Conservation (phyloP, 1,284 basidiomycete species). For the Coniophora puteana region DNA sequence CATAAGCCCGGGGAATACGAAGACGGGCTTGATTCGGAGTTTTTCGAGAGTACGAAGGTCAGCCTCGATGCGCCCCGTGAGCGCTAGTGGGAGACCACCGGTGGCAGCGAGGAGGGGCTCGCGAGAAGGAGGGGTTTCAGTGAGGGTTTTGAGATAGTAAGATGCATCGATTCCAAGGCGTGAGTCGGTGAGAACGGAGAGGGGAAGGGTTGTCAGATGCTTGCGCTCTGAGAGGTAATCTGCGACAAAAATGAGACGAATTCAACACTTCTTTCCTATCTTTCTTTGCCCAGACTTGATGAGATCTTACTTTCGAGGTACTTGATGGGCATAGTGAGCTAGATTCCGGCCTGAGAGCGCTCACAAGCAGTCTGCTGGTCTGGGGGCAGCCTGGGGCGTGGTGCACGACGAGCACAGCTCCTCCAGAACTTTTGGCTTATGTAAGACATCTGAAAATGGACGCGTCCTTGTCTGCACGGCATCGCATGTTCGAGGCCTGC, state of each 20-base stretch:
- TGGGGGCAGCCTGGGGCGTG: slow-evolving; percentile 14
- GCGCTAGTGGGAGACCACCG: slow-evolving; percentile 86
- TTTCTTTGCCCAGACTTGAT: not conserved
- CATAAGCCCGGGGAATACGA: slow-evolving; percentile 88
- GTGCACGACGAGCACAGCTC: slow-evolving; percentile 13
- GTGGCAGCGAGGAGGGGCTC: slow-evolving; percentile 94
- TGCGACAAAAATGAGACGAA: slow-evolving; percentile 28
- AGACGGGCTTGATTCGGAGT: slow-evolving; percentile 93
- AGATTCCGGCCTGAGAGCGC: slow-evolving; percentile 7
- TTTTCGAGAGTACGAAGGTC: slow-evolving; percentile 91
- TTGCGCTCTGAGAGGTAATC: slow-evolving; percentile 86
- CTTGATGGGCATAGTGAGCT: slow-evolving; percentile 46
- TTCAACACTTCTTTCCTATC: not conserved
- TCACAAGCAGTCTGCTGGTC: slow-evolving; percentile 8
- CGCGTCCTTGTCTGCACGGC: too few relatives aligned
- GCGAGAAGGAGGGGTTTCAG: slow-evolving; percentile 70
- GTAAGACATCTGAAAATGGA: too few relatives aligned
- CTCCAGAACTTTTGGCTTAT: slow-evolving; percentile 19
- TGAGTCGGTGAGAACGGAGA: slow-evolving; percentile 85
- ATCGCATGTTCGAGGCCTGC: not conserved
- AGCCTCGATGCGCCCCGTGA: slow-evolving; percentile 84
- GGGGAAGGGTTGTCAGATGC: slow-evolving; percentile 79
- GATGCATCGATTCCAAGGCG: slow-evolving; percentile 97
- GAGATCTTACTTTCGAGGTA: slow-evolving; percentile 46
- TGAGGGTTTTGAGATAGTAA: slow-evolving; percentile 82